Evolutionary conservation across 768 basidiomycete genomes (phyloP).

Genomic region (Candolleomyces aberdarensis): DNA sequence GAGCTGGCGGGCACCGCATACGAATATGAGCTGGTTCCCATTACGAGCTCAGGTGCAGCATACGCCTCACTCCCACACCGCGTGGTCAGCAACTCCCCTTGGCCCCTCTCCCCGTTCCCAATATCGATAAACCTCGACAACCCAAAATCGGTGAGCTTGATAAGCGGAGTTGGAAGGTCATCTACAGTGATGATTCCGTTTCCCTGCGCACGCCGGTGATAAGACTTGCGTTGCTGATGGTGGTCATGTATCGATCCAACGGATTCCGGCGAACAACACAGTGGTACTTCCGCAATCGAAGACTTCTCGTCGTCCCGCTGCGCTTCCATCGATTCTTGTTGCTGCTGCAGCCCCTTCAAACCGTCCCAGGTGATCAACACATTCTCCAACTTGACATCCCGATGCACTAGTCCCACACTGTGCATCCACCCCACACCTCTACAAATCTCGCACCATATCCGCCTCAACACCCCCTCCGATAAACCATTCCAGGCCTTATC

Average conservation of each 20-base stretch:
- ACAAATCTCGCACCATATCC: conserved; percentile 76
- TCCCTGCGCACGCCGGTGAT: background rate
- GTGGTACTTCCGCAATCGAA: background rate
- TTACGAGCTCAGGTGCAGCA: conserved; percentile 76
- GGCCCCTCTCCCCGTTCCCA: conserved; percentile 25
- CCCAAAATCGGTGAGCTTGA: conserved; percentile 89
- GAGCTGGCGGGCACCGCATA: background rate
- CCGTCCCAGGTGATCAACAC: conserved; percentile 20
- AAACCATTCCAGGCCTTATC: conserved; percentile 43
- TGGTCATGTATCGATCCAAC: too few species aligned
- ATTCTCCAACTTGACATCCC: conserved; percentile 90
- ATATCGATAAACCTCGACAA: conserved; percentile 82
- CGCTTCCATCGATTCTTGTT: background rate
- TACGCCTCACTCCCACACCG: conserved; percentile 89
- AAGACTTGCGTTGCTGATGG: too few species aligned
- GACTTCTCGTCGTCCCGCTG: too few species aligned
- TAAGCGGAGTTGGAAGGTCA: conserved; percentile 47
- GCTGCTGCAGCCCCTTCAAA: background rate
- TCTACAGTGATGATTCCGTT: background rate
- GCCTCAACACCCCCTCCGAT: conserved; percentile 49
- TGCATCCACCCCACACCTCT: conserved; percentile 88
- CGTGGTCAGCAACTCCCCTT: conserved; percentile 55
- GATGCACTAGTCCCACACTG: conserved; percentile 77
- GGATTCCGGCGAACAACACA: background rate
- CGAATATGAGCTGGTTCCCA: conserved; percentile 29